phyloP scores from a whole-genome alignment of 202 grass and related monocot species.

The Schoenoplectus triqueter region DNA sequence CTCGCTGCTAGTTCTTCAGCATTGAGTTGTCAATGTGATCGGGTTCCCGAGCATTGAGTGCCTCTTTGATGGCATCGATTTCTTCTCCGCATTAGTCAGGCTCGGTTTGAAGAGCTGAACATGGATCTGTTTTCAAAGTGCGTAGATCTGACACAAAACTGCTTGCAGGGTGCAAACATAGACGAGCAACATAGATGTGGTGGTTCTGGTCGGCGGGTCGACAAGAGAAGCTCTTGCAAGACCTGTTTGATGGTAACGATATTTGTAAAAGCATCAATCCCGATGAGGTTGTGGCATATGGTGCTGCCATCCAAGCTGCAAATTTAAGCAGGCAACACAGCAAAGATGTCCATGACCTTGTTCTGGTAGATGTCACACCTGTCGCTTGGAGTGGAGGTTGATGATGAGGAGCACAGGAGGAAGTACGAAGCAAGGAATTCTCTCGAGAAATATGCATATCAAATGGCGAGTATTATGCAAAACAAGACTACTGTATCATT shows the following conservation, averaged over 20 bases:
- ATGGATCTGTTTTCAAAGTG: constrained; percentile 44
- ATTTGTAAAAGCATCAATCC: constrained; percentile 23
- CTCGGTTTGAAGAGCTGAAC: constrained; percentile 37
- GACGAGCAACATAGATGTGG: constrained; percentile 29
- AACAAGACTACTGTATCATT: constrained; percentile 8
- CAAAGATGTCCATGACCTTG: not conserved
- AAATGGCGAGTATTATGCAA: constrained; percentile 37
- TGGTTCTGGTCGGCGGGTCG: constrained; percentile 36
- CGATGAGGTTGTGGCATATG: constrained; percentile 26
- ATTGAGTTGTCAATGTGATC: too few species aligned
- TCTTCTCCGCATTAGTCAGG: constrained; percentile 37
- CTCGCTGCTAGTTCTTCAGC: too few species aligned
- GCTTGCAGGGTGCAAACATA: constrained; percentile 39
- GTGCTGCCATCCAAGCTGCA: constrained; percentile 24
- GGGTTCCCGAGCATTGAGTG: constrained; percentile 30
- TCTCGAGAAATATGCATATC: constrained; percentile 43
- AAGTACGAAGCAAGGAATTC: constrained; percentile 35
- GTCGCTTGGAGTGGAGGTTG: constrained; percentile 37
- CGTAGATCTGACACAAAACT: constrained; percentile 39
- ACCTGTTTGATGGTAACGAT: constrained; percentile 28
- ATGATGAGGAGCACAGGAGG: constrained; percentile 39
- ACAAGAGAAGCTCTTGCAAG: constrained; percentile 42
- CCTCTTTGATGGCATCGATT: constrained; percentile 45
- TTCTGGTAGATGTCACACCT: constrained; percentile 23
- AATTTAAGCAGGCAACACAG: constrained; percentile 3